Evolutionary conservation across 495 filamentous ascomycete genomes (phyloP).

Genomic region (Pseudevernia furfuracea): DNA sequence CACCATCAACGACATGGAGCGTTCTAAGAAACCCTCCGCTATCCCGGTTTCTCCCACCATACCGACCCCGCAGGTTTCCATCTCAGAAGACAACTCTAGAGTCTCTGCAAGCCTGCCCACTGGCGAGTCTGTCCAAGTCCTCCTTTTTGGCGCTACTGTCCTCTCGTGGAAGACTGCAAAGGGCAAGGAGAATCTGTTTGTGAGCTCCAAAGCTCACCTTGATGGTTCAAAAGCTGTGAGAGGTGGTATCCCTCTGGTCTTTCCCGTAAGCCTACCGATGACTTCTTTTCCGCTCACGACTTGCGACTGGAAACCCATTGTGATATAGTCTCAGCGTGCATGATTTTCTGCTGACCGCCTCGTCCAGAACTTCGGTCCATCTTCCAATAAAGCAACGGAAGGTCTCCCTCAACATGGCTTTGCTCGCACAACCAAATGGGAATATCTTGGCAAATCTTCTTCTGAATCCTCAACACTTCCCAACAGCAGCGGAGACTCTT

Average conservation of each 20-base stretch:
- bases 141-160: conserved; percentile 88
- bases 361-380: conserved; percentile 77
- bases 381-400: conserved; percentile 61
- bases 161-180: conserved; percentile 78
- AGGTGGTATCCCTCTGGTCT: conserved; percentile 82
- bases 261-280: conserved; percentile 58
- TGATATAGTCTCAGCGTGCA: neutral
- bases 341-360: conserved; percentile 6
- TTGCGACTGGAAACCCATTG: neutral
- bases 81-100: conserved; percentile 54
- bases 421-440: conserved; percentile 71
- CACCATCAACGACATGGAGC: conserved; percentile 52
- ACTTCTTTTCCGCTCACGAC: conserved; percentile 7
- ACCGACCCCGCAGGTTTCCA: conserved; percentile 59
- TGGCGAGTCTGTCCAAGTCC: conserved; percentile 75
- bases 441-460: conserved; percentile 55
- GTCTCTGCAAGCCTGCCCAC: conserved; percentile 70
- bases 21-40: conserved; percentile 71
- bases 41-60: conserved; percentile 60
- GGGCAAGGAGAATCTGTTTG: conserved; percentile 80
- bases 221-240: conserved; percentile 58
- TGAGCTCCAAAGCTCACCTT: conserved; percentile 66
- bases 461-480: conserved; percentile 60
- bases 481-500: conserved; percentile 47
- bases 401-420: conserved; percentile 91